These are phyloP conservation scores for Begonia masoniana DNA, from an alignment of 306 rosid species.

Conservation along the genomic window DNA sequence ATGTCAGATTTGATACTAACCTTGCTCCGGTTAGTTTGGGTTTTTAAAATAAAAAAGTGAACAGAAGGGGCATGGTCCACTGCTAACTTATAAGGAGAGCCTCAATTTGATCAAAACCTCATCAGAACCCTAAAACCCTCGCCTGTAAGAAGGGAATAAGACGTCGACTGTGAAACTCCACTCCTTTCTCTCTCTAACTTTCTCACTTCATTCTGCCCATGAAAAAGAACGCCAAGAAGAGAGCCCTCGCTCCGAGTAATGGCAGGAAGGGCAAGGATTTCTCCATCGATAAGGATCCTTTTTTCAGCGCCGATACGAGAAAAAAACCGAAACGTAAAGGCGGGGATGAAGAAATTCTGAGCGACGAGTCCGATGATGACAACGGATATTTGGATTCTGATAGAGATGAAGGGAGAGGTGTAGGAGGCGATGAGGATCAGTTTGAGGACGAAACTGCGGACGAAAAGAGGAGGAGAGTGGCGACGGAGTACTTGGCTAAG, in stretches of 20 bases:
- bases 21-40: too few species aligned
- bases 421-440: conserved; percentile 13
- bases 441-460: conserved; percentile 43
- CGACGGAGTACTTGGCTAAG: conserved; percentile 31
- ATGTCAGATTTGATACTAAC: too few species aligned
- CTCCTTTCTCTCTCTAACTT: not conserved
- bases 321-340: conserved; percentile 38
- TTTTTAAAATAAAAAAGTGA: too few species aligned
- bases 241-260: conserved; percentile 15
- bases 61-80: too few species aligned
- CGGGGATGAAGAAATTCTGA: conserved; percentile 41
- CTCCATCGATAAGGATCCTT: conserved; percentile 29
- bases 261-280: conserved; percentile 17
- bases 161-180: not conserved
- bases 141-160: not conserved
- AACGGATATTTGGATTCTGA: conserved; percentile 20
- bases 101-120: not conserved
- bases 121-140: conserved; percentile 3
- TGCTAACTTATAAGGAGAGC: too few species aligned
- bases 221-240: conserved; percentile 35
- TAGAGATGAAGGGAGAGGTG: conserved; percentile 9
- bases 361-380: conserved; percentile 49
- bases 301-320: conserved; percentile 40
- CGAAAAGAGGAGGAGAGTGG: conserved; percentile 60
- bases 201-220: conserved; percentile 14